Evolutionary conservation across 1,284 basidiomycete genomes (phyloP).

Genomic region (Ustilago nuda): DNA sequence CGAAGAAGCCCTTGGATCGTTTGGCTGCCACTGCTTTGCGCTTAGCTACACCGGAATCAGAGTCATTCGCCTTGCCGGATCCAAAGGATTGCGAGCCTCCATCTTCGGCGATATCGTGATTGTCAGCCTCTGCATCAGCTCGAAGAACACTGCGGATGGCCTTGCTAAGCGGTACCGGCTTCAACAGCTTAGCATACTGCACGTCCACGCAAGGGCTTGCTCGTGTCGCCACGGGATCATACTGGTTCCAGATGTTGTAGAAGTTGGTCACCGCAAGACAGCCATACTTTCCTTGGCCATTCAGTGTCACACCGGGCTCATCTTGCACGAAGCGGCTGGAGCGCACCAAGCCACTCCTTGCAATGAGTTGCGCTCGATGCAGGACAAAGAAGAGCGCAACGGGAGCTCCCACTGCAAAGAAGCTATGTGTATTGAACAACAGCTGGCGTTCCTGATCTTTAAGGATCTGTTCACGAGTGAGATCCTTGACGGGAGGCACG

Average conservation of each 20-base stretch:
- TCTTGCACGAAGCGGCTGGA: conserved; percentile 72
- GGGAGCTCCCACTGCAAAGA: conserved; percentile 73
- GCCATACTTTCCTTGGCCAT: conserved; percentile 72
- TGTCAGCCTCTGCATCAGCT: conserved; percentile 29
- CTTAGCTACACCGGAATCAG: conserved; percentile 29
- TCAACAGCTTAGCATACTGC: conserved; percentile 54
- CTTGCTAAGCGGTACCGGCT: conserved; percentile 46
- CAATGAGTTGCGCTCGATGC: conserved; percentile 73
- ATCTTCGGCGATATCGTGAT: conserved; percentile 39
- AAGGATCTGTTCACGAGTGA: conserved; percentile 20
- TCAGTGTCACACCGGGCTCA: conserved; percentile 65
- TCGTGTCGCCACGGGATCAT: conserved; percentile 72
- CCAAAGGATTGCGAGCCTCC: conserved; percentile 42
- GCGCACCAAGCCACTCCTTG: conserved; percentile 72
- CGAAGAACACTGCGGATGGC: conserved; percentile 41
- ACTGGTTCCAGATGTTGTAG: conserved; percentile 73
- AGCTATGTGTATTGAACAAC: conserved; percentile 71
- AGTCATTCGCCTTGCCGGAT: conserved; percentile 21
- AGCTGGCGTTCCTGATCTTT: conserved; percentile 35
- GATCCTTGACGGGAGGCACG: conserved; percentile 60
- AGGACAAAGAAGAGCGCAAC: conserved; percentile 74
- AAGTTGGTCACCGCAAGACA: conserved; percentile 72
- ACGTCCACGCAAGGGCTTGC: conserved; percentile 70
- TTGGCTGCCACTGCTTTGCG: conserved; percentile 38
- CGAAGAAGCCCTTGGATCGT: conserved; percentile 39